phyloP scores from a whole-genome alignment of 768 basidiomycete genomes.

The Suillus bovinus region DNA sequence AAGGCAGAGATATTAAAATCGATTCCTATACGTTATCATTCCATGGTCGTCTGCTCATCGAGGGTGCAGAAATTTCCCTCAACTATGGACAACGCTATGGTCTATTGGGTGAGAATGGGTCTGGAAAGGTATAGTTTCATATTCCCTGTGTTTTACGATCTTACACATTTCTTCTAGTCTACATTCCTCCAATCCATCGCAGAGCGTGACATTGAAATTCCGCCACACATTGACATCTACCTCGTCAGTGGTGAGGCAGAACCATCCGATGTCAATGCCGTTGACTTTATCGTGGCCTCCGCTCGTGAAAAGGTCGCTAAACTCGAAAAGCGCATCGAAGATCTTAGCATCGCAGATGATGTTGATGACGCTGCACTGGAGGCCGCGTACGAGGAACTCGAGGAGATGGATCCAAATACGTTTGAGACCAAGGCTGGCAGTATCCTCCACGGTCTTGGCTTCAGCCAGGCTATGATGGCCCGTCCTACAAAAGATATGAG shows the following conservation, averaged over 20 bases:
- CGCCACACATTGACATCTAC: constrained; percentile 95
- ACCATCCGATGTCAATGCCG: constrained; percentile 91
- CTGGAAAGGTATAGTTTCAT: constrained; percentile 77
- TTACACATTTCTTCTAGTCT: constrained; percentile 51
- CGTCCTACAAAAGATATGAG: constrained; percentile 98
- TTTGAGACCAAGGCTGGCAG: constrained; percentile 96
- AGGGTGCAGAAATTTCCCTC: constrained; percentile 65
- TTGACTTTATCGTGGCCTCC: constrained; percentile 94
- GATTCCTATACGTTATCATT: constrained; percentile 95
- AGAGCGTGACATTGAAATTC: constrained; percentile 93
- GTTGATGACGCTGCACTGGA: constrained; percentile 90
- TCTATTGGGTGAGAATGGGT: constrained; percentile 94
- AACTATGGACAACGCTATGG: constrained; percentile 95
- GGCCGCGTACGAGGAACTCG: constrained; percentile 89
- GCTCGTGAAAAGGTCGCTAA: constrained; percentile 92
- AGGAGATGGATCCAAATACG: constrained; percentile 93
- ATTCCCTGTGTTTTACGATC: constrained; percentile 10
- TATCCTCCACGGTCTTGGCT: constrained; percentile 97
- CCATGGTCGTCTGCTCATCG: constrained; percentile 86
- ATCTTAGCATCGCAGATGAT: constrained; percentile 84
- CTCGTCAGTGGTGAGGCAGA: constrained; percentile 95
- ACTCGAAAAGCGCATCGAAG: constrained; percentile 92
- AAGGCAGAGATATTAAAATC: constrained; percentile 96
- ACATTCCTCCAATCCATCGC: constrained; percentile 96
- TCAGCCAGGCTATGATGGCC: constrained; percentile 88